Percentiles rank a stretch among this genome's conserved stretches.
Conservation (phyloP, 2,329 filamentous ascomycete species). For the Hypoxylon sp. region DNA sequence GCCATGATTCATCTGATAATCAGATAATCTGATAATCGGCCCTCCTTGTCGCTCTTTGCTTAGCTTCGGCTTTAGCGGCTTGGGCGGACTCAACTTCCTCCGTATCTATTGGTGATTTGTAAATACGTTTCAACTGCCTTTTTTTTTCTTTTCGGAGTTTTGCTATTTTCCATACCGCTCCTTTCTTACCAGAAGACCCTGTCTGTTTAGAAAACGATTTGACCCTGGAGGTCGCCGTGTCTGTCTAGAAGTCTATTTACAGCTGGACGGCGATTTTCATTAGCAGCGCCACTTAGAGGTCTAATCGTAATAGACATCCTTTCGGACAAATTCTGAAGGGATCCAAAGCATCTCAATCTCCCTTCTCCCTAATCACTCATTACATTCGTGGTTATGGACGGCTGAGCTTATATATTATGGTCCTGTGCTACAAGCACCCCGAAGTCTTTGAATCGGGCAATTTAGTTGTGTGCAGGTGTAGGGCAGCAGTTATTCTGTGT, state of each 20-base stretch:
- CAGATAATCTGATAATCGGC: conserved; percentile 39
- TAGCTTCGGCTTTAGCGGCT: conserved; percentile 39
- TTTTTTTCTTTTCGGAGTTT: conserved; percentile 7
- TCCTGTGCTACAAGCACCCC: conserved; percentile 37
- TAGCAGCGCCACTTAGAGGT: conserved; percentile 15
- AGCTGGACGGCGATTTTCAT: not conserved
- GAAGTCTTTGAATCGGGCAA: conserved; percentile 25
- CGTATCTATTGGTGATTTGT: conserved; percentile 19
- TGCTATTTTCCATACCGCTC: not conserved
- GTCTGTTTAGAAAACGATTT: conserved; percentile 11
- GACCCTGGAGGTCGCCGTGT: conserved; percentile 33
- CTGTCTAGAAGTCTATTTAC: conserved; percentile 12
- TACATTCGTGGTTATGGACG: conserved; percentile 30
- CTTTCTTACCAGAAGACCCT: not conserved
- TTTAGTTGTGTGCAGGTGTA: conserved; percentile 26
- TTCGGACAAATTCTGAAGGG: conserved; percentile 8
- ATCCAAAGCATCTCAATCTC: conserved; percentile 9
- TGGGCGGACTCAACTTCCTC: conserved; percentile 18
- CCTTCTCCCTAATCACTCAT: conserved; percentile 3
- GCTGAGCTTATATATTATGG: conserved; percentile 20
- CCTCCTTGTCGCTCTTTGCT: conserved; percentile 37
- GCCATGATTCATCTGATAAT: conserved; percentile 46
- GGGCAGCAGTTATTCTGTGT: conserved; percentile 14
- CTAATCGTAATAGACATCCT: conserved; percentile 9
- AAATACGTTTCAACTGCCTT: conserved; percentile 17